A percentile compares a stretch with the other conserved stretches of the same genome.
phyloP scores from a whole-genome alignment of 202 grass and related monocot genomes.

The Carex sylvatica region DNA sequence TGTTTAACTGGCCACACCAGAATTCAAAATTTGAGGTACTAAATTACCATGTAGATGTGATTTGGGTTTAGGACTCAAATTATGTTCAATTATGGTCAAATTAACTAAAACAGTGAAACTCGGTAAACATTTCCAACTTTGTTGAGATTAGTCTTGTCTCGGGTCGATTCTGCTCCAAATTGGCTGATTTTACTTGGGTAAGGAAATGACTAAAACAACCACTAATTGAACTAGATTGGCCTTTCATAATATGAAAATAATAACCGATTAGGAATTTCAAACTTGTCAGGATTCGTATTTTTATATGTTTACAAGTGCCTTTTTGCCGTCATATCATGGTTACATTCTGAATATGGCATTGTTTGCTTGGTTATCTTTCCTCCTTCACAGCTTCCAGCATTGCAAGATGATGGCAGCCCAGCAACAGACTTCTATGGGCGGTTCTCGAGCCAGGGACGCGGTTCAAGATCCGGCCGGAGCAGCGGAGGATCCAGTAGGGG shows the following conservation, averaged over 20 bases:
- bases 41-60: background rate
- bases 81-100: background rate
- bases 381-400: slow-evolving; percentile 69
- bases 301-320: background rate
- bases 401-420: slow-evolving; percentile 87
- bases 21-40: background rate
- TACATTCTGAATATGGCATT: slow-evolving; percentile 17
- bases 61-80: background rate
- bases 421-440: slow-evolving; percentile 62
- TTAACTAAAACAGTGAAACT: background rate
- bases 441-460: slow-evolving; percentile 60
- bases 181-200: background rate
- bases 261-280: background rate
- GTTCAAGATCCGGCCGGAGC: slow-evolving; percentile 42
- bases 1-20: too few species aligned
- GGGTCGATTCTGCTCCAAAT: background rate
- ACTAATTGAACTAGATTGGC: background rate
- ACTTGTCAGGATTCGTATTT: background rate
- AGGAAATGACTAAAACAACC: background rate
- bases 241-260: background rate
- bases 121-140: background rate
- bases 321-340: background rate
- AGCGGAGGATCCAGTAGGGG: slow-evolving; percentile 47
- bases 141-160: background rate
- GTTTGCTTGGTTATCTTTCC: slow-evolving; percentile 20